Percentiles rank a stretch among this genome's conserved stretches.
Evolutionary conservation across 768 basidiomycete species (phyloP).

Genomic region (Saitozyma podzolica): DNA sequence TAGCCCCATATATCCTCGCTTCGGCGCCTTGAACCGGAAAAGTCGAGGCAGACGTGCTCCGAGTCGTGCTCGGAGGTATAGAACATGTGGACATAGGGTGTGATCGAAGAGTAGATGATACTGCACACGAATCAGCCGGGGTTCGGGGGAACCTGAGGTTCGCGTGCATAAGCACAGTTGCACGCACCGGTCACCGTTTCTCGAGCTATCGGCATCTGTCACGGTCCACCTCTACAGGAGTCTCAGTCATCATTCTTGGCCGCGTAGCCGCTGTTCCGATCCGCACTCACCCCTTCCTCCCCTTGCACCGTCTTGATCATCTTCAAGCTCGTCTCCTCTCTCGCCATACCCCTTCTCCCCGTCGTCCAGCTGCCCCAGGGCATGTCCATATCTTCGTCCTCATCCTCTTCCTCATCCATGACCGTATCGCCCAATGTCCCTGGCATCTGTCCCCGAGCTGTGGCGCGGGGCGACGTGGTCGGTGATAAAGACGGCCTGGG

Average conservation of each 20-base stretch:
- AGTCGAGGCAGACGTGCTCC: constrained; percentile 46
- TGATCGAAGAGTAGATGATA: constrained; percentile 88
- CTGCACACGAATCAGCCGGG: constrained; percentile 53
- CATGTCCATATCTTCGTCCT: constrained; percentile 59
- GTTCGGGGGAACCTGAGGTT: neutral
- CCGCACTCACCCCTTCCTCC: constrained; percentile 57
- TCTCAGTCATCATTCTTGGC: no score
- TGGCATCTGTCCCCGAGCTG: constrained; percentile 8
- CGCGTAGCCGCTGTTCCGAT: no score
- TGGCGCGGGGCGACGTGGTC: constrained; percentile 5
- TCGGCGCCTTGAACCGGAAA: constrained; percentile 16
- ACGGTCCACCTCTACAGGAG: constrained; percentile 72
- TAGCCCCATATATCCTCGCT: constrained; percentile 21
- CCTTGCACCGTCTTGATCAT: constrained; percentile 66
- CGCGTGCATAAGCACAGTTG: neutral
- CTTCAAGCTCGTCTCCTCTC: constrained; percentile 49
- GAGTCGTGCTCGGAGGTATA: constrained; percentile 44
- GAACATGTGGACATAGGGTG: constrained; percentile 50
- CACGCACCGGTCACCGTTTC: constrained; percentile 64
- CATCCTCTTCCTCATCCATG: constrained; percentile 52
- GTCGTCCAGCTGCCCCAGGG: constrained; percentile 48
- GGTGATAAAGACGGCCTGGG: constrained; percentile 45
- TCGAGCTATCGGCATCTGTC: constrained; percentile 87
- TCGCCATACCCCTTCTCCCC: constrained; percentile 21
- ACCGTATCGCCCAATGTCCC: constrained; percentile 16